Base-by-base conservation (phyloP, 2,329 filamentous ascomycete genomes). In the Tolypocladium pustulatum region DNA sequence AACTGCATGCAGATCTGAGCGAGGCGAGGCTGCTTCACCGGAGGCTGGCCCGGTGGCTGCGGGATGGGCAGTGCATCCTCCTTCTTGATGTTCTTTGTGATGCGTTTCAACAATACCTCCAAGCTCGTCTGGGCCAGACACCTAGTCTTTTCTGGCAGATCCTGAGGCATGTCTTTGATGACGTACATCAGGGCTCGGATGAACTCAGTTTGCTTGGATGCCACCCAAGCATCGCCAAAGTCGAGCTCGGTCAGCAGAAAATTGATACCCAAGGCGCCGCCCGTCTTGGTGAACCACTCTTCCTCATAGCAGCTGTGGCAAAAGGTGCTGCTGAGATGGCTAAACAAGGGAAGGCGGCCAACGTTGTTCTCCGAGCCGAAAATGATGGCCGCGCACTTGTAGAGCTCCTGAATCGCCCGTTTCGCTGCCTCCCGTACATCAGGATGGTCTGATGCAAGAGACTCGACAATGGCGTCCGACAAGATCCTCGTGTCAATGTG, bases 201-300 rank as follows among this genome's bases (percentile, higher is more conserved):
- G 65, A 97, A 92, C 60, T 97, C 91, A 57, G 88, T 83, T 69
- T 97, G 91, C 65, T 91, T 89, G 15, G 87, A 83, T 25, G 84
- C 80, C 38, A 99, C 79, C 91, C 94, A 99, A 1, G 78, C 71
- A 66, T 95, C 89, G 49, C 91, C 91, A 54, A 99, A 80, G 57
- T 93, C 86, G 58, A 97, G 78, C 65, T 93, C 88, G 2, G 90
- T 93, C 37, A 93, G 86, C 59, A 99, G 77, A 59, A 95, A 87
- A 67, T 90, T 88, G 66, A 99, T 97, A 58, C 95, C 95, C 25
- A 93, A 76, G 57, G 89, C 92, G 43, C 94, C 94, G 55, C 93
- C 94, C 41, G 91, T 89, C 74, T 99, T 99, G 57, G 92, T 92
- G 69, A 96, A 99, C 94, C 95, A 99, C 67, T 99, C 94, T 71